Evolutionary conservation across 75 land plant genomes (phyloP).

Genomic region (Selaginella moellendorffii): DNA sequence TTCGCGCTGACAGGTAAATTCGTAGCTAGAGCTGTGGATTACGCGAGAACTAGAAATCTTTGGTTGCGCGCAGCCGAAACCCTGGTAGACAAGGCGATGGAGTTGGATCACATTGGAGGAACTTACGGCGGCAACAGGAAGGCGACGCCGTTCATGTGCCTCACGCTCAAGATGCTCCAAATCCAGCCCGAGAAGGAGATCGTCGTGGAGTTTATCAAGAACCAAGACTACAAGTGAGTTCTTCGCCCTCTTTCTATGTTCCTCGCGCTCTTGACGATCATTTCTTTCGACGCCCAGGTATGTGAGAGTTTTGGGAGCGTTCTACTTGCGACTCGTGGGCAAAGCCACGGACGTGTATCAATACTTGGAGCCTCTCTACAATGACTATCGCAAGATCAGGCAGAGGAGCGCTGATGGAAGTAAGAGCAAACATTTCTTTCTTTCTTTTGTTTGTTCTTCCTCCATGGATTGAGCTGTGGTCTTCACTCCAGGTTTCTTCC

Average conservation of each 20-base stretch:
- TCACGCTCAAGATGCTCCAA: slow-evolving; percentile 94
- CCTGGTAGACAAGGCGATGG: slow-evolving; percentile 99
- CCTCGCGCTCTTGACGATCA: background rate
- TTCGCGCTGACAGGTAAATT: slow-evolving; percentile 58
- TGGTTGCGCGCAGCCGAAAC: slow-evolving; percentile 69
- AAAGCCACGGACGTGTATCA: slow-evolving; percentile 78
- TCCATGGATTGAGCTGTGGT: background rate
- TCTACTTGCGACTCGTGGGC: slow-evolving; percentile 88
- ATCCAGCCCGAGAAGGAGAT: slow-evolving; percentile 99
- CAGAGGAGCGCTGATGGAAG: slow-evolving; percentile 64
- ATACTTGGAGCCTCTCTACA: slow-evolving; percentile 89
- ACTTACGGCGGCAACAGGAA: slow-evolving; percentile 86
- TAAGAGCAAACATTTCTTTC: slow-evolving; percentile 21
- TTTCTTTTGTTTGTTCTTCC: background rate
- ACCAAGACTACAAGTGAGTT: slow-evolving; percentile 90
- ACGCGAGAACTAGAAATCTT: background rate
- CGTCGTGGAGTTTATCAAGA: slow-evolving; percentile 97
- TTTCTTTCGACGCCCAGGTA: slow-evolving; percentile 29
- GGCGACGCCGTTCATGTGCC: slow-evolving; percentile 96
- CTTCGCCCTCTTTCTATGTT: background rate
- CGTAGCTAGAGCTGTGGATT: background rate
- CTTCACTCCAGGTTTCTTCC: slow-evolving; percentile 20
- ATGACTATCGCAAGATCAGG: slow-evolving; percentile 84
- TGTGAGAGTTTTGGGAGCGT: slow-evolving; percentile 86
- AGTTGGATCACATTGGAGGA: slow-evolving; percentile 93